Conservation (phyloP, 2,329 filamentous ascomycete species). For the Elsinoe batatas region DNA sequence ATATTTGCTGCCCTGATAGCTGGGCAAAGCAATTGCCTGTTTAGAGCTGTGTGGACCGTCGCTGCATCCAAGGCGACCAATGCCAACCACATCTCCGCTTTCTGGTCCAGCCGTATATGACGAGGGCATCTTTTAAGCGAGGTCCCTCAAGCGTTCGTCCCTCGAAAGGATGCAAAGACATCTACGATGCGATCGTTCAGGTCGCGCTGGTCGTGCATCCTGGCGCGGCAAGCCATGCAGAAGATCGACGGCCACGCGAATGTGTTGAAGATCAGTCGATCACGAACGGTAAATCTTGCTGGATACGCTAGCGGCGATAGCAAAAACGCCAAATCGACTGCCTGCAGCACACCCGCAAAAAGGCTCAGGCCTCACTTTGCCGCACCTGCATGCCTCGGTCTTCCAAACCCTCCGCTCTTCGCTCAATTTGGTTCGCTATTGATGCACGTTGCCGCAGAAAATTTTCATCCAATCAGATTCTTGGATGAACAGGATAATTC, state of each 20-base stretch:
- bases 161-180: neutral
- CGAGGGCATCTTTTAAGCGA: slow-evolving; percentile 3
- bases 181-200: slow-evolving; percentile 9
- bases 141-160: neutral
- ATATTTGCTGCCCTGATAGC: neutral
- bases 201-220: slow-evolving; percentile 3
- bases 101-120: neutral
- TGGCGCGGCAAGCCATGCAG: slow-evolving; percentile 10
- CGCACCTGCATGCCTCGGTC: slow-evolving; percentile 3
- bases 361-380: neutral
- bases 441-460: neutral
- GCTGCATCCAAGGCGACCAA: neutral
- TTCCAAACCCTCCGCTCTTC: neutral
- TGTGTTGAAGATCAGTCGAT: slow-evolving; percentile 13
- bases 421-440: neutral
- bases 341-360: slow-evolving; percentile 1
- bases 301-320: slow-evolving; percentile 10
- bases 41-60: neutral
- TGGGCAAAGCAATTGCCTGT: neutral
- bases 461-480: neutral
- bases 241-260: slow-evolving; percentile 12
- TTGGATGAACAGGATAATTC: neutral
- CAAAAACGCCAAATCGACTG: slow-evolving; percentile 6
- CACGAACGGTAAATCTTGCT: slow-evolving; percentile 13
- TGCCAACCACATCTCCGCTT: neutral